phyloP scores from a whole-genome alignment of 202 grass and related monocot species.

The Carex arenaria region DNA sequence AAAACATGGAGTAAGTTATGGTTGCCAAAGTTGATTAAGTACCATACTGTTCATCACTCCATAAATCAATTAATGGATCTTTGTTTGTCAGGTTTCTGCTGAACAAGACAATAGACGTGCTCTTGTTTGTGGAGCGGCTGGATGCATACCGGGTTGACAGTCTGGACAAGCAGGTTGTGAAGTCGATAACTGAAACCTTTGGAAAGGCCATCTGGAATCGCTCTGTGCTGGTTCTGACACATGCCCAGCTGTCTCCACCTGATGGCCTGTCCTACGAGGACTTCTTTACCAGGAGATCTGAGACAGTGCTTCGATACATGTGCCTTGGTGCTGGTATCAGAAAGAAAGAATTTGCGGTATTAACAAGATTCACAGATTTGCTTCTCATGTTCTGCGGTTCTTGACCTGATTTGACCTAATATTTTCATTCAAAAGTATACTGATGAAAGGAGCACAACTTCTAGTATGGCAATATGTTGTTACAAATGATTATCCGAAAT shows the following conservation, averaged over 20 bases:
- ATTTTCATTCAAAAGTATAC: neutral
- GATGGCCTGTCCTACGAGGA: constrained; percentile 85
- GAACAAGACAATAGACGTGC: constrained; percentile 79
- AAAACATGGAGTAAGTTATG: neutral
- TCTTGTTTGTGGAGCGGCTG: too few species aligned
- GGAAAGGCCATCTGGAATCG: constrained; percentile 85
- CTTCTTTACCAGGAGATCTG: constrained; percentile 73
- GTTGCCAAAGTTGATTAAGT: neutral
- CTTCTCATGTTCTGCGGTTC: neutral
- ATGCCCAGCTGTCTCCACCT: constrained; percentile 86
- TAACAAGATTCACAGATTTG: constrained; percentile 1
- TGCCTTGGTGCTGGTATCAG: constrained; percentile 51
- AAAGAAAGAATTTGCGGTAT: constrained; percentile 62
- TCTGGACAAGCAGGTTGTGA: constrained; percentile 21
- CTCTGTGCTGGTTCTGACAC: constrained; percentile 77
- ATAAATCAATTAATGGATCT: neutral
- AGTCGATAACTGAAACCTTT: constrained; percentile 69
- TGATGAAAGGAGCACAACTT: neutral
- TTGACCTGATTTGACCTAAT: neutral
- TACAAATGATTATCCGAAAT: neutral
- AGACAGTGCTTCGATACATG: constrained; percentile 61
- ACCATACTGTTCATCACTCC: neutral
- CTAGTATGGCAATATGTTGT: neutral
- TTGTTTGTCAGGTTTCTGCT: constrained; percentile 68
- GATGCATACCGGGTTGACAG: too few species aligned